A percentile compares a stretch with the other conserved stretches of the same genome.
These are phyloP conservation scores for Stevia rebaudiana DNA, from an alignment of 140 eudicot species.

Conservation along the genomic window DNA sequence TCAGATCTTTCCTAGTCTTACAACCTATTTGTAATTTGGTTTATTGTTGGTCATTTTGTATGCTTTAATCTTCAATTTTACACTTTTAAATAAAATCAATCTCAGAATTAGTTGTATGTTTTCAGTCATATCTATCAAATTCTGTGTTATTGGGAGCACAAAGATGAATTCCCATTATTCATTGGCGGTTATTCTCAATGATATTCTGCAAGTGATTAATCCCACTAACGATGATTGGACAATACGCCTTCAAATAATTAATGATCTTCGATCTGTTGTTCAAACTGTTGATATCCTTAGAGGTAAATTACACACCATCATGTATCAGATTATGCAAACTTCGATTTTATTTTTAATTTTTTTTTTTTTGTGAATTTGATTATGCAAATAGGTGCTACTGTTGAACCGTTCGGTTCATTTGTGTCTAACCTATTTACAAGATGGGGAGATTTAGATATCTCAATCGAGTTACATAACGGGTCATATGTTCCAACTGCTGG, in stretches of 20 bases:
- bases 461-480: slow-evolving; percentile 65
- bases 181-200: slow-evolving; percentile 46
- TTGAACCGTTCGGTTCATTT: slow-evolving; percentile 95
- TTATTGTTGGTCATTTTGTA: background rate
- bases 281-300: slow-evolving; percentile 53
- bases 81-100: background rate
- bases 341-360: background rate
- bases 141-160: slow-evolving; percentile 7
- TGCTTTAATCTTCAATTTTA: slow-evolving; percentile 4
- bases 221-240: slow-evolving; percentile 70
- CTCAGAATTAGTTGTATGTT: slow-evolving; percentile 7
- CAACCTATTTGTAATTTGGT: background rate
- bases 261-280: slow-evolving; percentile 50
- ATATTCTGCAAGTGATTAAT: slow-evolving; percentile 55
- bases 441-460: slow-evolving; percentile 97
- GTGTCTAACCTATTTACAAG: slow-evolving; percentile 83
- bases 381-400: slow-evolving; percentile 68
- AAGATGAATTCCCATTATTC: slow-evolving; percentile 45
- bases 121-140: slow-evolving; percentile 26
- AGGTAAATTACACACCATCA: slow-evolving; percentile 40
- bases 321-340: background rate
- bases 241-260: slow-evolving; percentile 42
- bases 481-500: slow-evolving; percentile 52
- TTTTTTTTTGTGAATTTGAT: background rate
- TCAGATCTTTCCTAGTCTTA: background rate